Percentiles rank a stretch among this genome's conserved stretches.
phyloP scores from a whole-genome alignment of 2,329 filamentous ascomycete genomes.

The Claviceps sorghi region DNA sequence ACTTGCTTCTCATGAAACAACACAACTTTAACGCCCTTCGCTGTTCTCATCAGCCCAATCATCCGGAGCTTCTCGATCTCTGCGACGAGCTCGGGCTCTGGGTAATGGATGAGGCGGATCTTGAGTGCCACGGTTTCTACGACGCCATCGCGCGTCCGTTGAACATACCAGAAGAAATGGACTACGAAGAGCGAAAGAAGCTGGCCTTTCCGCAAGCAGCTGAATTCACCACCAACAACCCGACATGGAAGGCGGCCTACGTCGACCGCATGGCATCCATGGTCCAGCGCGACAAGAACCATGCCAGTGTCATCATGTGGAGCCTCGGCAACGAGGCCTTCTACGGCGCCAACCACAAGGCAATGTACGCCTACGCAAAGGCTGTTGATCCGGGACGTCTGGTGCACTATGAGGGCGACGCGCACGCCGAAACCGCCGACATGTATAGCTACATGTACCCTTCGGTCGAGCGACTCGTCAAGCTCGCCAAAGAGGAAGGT shows the following conservation, averaged over 20 bases:
- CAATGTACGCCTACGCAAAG: conserved; percentile 52
- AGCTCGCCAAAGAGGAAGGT: conserved; percentile 28
- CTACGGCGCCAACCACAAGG: conserved; percentile 51
- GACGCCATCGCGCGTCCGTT: conserved; percentile 33
- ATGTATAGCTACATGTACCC: conserved; percentile 58
- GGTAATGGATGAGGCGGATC: conserved; percentile 37
- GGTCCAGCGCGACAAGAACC: conserved; percentile 55
- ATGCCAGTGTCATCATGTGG: conserved; percentile 58
- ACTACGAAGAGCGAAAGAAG: conserved; percentile 45
- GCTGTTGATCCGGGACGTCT: conserved; percentile 40
- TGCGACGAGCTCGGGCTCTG: conserved; percentile 53
- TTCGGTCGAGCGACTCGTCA: conserved; percentile 33
- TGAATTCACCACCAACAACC: conserved; percentile 46
- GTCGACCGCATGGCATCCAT: conserved; percentile 51
- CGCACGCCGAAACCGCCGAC: conserved; percentile 43
- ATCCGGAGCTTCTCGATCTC: conserved; percentile 43
- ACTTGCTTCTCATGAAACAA: conserved; percentile 53
- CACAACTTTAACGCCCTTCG: conserved; percentile 60
- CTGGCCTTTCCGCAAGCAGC: conserved; percentile 39
- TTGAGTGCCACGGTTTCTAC: conserved; percentile 40
- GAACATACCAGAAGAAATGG: conserved; percentile 38
- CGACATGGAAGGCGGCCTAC: conserved; percentile 47
- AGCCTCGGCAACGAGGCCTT: conserved; percentile 61
- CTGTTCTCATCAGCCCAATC: conserved; percentile 53
- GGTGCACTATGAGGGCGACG: conserved; percentile 54